Base-by-base conservation (phyloP, 345 rosid genomes). In the Gynandropsis gynandra region DNA sequence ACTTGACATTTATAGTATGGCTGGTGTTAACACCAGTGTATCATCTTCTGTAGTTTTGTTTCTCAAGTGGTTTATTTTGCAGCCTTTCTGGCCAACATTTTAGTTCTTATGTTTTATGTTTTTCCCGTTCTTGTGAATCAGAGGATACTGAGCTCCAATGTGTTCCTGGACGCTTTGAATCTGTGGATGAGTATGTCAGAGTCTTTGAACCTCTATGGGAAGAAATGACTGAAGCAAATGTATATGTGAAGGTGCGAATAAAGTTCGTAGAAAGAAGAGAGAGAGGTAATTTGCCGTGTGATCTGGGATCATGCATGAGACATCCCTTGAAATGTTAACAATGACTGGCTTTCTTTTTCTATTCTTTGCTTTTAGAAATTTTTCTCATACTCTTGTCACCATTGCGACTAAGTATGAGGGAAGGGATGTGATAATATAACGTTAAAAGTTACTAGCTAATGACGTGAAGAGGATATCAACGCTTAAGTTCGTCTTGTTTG, bases 171-270 rank as follows among this genome's bases (percentile, higher is more conserved):
- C 74, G 64, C 56, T 92, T 92, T 76, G 98, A 85, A 58, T 92
- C 90, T 42, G 74, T 74, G 45, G 98, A 88, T 53, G 97, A 88
- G 29, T 92, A 92, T 66, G 82, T 81, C 5, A 78, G 82, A 74
- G 97, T 92, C 20, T 92, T 92, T 80, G 98, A 92, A 68, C 98
- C 98, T 56, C 63, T 92, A 12, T 92, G 93, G 98, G 98, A 92
- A 74, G 95, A 92, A 72, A 52, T 73, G 63, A 55, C 76, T 17
- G 98, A 92, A 75, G 72, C 90, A 48, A 89, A 85, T 52, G 58
- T 80, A 8, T 86, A 76, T 59, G 58, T 78, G 63, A 71, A 71
- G 65, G 95, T 92, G 62, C 81, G 94, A 47, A 66, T 92, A 61
- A 87, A 80, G 70, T 79, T n/a, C 64, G 66, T 85, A 44, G 97